Percentiles rank a stretch among this genome's conserved stretches.
phyloP scores from a whole-genome alignment of 257 asterid genomes.

The Nicotiana tomentosiformis region DNA sequence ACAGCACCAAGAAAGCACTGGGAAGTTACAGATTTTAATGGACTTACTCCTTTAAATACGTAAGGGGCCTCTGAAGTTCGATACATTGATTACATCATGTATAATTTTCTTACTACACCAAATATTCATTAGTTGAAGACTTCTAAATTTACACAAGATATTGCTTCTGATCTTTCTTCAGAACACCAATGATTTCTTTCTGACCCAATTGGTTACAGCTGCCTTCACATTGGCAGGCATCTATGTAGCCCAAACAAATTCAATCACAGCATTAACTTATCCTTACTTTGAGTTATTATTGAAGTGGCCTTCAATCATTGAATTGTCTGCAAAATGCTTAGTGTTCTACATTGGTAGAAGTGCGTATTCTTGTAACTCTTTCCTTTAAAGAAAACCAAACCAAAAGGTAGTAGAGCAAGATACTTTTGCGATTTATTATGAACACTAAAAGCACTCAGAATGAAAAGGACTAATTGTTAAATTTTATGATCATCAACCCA shows the following conservation, averaged over 20 bases:
- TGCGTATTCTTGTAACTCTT: not conserved
- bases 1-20: not conserved
- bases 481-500: not conserved
- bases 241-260: not conserved
- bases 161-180: slow-evolving; percentile 6
- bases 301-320: not conserved
- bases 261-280: not conserved
- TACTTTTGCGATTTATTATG: not conserved
- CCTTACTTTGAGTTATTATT: not conserved
- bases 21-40: not conserved
- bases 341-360: not conserved
- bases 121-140: not conserved
- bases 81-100: not conserved
- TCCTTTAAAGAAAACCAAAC: not conserved
- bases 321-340: not conserved
- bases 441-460: not conserved
- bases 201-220: not conserved
- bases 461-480: not conserved
- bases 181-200: not conserved
- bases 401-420: not conserved
- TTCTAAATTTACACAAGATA: not conserved
- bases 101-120: not conserved
- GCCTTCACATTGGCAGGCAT: not conserved
- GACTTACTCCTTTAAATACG: not conserved
- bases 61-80: not conserved